These are phyloP conservation scores for Bondarzewia mesenterica DNA, from an alignment of 1,284 basidiomycete species.

Conservation along the genomic window DNA sequence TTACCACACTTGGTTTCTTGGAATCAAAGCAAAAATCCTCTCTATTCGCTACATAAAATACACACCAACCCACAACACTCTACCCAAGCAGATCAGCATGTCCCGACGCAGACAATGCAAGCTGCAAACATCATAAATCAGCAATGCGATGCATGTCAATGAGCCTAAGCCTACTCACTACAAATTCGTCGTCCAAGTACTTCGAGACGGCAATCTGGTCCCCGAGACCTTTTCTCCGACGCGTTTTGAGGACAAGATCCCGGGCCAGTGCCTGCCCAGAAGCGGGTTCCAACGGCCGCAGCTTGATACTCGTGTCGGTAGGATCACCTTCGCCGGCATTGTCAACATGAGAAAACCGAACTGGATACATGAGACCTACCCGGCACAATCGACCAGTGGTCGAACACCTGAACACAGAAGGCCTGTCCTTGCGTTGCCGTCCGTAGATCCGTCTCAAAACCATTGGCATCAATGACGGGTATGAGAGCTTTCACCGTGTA, in stretches of 20 bases:
- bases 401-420: constrained; percentile 93
- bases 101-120: constrained; percentile 85
- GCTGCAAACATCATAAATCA: constrained; percentile 29
- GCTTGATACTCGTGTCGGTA: constrained; percentile 90
- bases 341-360: constrained; percentile 15
- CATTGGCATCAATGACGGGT: constrained; percentile 97
- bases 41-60: constrained; percentile 11
- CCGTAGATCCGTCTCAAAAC: constrained; percentile 96
- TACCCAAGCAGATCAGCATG: constrained; percentile 83
- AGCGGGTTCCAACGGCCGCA: constrained; percentile 94
- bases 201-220: constrained; percentile 93
- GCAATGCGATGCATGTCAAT: constrained; percentile 8
- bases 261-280: constrained; percentile 87
- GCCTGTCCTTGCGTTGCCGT: constrained; percentile 98
- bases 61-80: constrained; percentile 11
- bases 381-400: constrained; percentile 98
- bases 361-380: constrained; percentile 39
- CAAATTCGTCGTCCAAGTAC: constrained; percentile 91
- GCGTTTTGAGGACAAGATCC: constrained; percentile 94
- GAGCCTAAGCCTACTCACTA: constrained; percentile 63
- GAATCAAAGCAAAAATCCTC: background rate
- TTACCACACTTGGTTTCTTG: background rate
- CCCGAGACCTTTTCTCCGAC: constrained; percentile 90
- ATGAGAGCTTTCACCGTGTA: constrained; percentile 98
- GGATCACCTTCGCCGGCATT: constrained; percentile 68